phyloP scores from a whole-genome alignment of 1,284 basidiomycete genomes.

The Papiliotrema nemorosa region DNA sequence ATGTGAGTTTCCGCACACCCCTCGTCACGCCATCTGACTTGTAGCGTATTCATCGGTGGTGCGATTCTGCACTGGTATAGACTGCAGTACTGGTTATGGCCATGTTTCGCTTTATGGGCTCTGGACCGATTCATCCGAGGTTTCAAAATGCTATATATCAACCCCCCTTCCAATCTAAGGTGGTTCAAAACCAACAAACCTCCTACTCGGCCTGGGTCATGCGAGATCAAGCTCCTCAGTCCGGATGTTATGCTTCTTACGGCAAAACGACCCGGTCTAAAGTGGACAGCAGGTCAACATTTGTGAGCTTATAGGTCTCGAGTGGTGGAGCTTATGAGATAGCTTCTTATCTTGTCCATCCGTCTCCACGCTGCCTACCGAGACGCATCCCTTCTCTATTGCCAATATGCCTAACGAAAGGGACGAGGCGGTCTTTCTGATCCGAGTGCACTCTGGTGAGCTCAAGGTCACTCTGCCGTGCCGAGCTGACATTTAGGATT shows the following conservation, averaged over 20 bases:
- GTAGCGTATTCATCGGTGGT: conserved; percentile 37
- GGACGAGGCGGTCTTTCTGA: conserved; percentile 34
- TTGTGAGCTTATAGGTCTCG: conserved; percentile 23
- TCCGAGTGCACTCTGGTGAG: conserved; percentile 40
- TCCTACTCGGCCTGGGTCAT: conserved; percentile 16
- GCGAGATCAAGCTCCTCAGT: conserved; percentile 52
- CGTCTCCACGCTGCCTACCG: conserved; percentile 31
- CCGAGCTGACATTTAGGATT: conserved; percentile 18
- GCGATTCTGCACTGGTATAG: conserved; percentile 39
- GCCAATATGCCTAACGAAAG: conserved; percentile 31
- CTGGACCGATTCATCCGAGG: conserved; percentile 60
- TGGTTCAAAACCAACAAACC: background rate
- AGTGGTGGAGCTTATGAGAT: background rate
- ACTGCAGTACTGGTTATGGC: conserved; percentile 37
- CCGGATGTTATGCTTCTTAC: conserved; percentile 57
- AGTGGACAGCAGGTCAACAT: conserved; percentile 61
- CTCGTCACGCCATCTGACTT: background rate
- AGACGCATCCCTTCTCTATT: conserved; percentile 47
- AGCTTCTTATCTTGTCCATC: conserved; percentile 41
- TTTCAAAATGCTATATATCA: conserved; percentile 55
- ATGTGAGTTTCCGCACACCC: conserved; percentile 19
- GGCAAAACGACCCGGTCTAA: conserved; percentile 49
- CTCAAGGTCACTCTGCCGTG: background rate
- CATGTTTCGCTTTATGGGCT: conserved; percentile 48
- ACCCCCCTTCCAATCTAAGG: conserved; percentile 36